Evolutionary conservation across 768 basidiomycete genomes (phyloP).

Genomic region (Xerocomus potaroensis): DNA sequence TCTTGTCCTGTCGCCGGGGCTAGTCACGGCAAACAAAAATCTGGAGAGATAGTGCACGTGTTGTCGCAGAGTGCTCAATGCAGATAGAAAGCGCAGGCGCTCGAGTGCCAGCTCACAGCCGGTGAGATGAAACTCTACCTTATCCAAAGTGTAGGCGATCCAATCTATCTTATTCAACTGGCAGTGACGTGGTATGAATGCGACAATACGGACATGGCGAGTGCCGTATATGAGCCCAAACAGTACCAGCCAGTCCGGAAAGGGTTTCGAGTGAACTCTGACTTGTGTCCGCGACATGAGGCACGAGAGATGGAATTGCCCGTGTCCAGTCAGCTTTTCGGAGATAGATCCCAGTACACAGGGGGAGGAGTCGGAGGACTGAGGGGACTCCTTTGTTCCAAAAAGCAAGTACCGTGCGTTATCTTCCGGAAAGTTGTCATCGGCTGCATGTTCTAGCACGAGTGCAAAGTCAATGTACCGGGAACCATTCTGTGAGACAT

Average conservation of each 20-base stretch:
- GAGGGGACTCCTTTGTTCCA: constrained; percentile 6
- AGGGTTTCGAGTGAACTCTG: neutral
- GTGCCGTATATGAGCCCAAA: constrained; percentile 23
- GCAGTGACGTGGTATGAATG: constrained; percentile 15
- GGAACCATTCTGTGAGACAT: neutral
- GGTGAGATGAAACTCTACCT: constrained; percentile 11
- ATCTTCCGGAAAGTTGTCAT: neutral
- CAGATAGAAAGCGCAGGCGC: constrained; percentile 19
- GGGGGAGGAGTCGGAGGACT: neutral
- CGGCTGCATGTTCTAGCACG: neutral
- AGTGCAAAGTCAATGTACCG: constrained; percentile 14
- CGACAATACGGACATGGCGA: constrained; percentile 16
- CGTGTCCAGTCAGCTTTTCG: constrained; percentile 9
- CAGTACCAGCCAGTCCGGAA: constrained; percentile 26
- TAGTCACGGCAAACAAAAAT: constrained; percentile 7
- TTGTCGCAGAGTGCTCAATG: constrained; percentile 16
- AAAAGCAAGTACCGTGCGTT: constrained; percentile 12
- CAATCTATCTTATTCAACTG: constrained; percentile 6
- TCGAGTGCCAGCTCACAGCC: constrained; percentile 4
- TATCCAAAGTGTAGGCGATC: constrained; percentile 19
- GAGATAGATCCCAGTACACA: constrained; percentile 3
- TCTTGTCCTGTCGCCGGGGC: neutral
- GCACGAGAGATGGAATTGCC: constrained; percentile 8
- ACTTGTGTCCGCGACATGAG: constrained; percentile 7
- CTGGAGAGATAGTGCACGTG: constrained; percentile 16